These are phyloP conservation scores for Amylostereum areolatum DNA, from an alignment of 1,284 basidiomycete genomes.

Conservation along the genomic window DNA sequence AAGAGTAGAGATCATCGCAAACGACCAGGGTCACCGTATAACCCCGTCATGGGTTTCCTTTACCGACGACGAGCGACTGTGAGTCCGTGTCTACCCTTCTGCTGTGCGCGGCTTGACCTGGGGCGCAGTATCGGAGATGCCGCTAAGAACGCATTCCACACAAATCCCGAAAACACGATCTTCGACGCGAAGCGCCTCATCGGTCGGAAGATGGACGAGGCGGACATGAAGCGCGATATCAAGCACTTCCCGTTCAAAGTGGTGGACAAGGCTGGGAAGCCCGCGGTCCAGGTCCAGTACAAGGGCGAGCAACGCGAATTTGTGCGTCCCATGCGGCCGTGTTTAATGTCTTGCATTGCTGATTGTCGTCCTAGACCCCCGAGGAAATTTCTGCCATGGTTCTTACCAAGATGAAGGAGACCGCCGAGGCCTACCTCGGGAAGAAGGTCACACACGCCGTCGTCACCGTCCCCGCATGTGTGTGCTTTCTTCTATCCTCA, in stretches of 20 bases:
- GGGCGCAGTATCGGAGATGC: slow-evolving; percentile 62
- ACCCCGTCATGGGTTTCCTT: slow-evolving; percentile 95
- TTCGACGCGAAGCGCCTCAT: slow-evolving; percentile 98
- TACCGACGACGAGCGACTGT: slow-evolving; percentile 89
- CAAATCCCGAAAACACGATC: slow-evolving; percentile 91
- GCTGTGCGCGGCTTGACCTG: background rate
- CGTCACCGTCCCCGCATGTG: slow-evolving; percentile 94
- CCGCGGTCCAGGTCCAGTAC: slow-evolving; percentile 81
- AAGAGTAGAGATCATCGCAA: slow-evolving; percentile 94
- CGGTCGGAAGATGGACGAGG: slow-evolving; percentile 79
- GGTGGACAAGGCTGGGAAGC: slow-evolving; percentile 79
- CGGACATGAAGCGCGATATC: slow-evolving; percentile 74
- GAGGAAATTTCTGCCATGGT: slow-evolving; percentile 96
- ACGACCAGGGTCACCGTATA: slow-evolving; percentile 97
- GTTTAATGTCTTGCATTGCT: background rate
- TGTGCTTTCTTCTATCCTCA: slow-evolving; percentile 17
- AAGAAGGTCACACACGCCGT: slow-evolving; percentile 97
- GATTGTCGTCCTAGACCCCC: slow-evolving; percentile 47
- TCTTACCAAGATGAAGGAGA: slow-evolving; percentile 98
- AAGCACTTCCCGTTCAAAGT: slow-evolving; percentile 91
- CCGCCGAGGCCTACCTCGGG: slow-evolving; percentile 96
- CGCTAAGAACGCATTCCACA: slow-evolving; percentile 76
- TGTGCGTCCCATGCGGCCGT: slow-evolving; percentile 35
- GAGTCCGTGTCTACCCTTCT: slow-evolving; percentile 20
- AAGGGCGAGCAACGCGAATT: slow-evolving; percentile 84